These are phyloP conservation scores for Codiaeum variegatum DNA, from an alignment of 441 rosid species.

Conservation along the genomic window DNA sequence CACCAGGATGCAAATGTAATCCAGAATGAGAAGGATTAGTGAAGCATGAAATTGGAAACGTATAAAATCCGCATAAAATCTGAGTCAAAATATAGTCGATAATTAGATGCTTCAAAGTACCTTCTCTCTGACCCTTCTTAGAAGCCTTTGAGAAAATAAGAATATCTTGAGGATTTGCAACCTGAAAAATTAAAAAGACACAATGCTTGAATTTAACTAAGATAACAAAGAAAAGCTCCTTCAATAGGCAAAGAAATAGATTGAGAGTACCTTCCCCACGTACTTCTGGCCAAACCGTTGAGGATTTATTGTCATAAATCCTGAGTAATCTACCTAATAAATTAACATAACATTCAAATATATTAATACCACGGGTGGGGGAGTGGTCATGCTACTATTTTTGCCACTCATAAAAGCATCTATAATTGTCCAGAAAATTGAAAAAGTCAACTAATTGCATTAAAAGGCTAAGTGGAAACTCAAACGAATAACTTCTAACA, in stretches of 20 bases:
- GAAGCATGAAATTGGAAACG: background rate
- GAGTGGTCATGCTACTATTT: background rate
- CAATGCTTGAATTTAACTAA: slow-evolving; percentile 15
- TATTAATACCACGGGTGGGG: background rate
- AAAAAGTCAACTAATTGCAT: background rate
- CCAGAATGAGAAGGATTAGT: background rate
- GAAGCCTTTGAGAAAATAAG: slow-evolving; percentile 92
- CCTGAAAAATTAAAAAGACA: slow-evolving; percentile 39
- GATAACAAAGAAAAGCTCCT: slow-evolving; percentile 12
- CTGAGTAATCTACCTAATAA: slow-evolving; percentile 92
- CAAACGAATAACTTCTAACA: background rate
- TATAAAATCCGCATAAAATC: slow-evolving; percentile 10
- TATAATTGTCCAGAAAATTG: background rate
- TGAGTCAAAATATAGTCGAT: slow-evolving; percentile 12
- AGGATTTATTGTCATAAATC: slow-evolving; percentile 98
- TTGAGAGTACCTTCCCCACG: slow-evolving; percentile 80
- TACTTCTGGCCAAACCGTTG: slow-evolving; percentile 97
- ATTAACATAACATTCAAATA: slow-evolving; percentile 17
- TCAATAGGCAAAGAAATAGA: slow-evolving; percentile 16
- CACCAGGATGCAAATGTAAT: background rate
- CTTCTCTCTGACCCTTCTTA: slow-evolving; percentile 54
- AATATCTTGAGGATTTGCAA: slow-evolving; percentile 98
- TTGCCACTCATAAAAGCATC: background rate
- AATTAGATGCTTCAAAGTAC: slow-evolving; percentile 29
- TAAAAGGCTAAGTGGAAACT: background rate